Percentiles rank a stretch among this genome's conserved stretches.
Conservation (phyloP, 2,329 filamentous ascomycete species). For the Bipolaris victoriae region DNA sequence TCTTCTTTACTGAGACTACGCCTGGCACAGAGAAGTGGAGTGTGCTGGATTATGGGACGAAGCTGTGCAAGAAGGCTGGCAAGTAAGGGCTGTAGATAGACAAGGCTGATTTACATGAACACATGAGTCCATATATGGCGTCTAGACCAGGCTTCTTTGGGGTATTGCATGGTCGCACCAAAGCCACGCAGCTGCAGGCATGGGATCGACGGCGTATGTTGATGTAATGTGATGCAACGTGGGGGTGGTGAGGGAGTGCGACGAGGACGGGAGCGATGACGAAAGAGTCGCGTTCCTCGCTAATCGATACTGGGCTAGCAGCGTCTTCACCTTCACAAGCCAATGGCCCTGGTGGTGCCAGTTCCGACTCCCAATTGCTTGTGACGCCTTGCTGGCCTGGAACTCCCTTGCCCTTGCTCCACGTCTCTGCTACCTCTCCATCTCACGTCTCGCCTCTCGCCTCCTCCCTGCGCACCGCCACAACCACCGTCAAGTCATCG, state of each 20-base stretch:
- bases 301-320: conserved; percentile 22
- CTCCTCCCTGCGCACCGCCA: conserved; percentile 1
- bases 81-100: not conserved
- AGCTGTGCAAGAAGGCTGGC: conserved; percentile 39
- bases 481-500: conserved; percentile 4
- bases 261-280: conserved; percentile 26
- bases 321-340: conserved; percentile 35
- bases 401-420: conserved; percentile 2
- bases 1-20: conserved; percentile 45
- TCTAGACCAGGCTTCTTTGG: not conserved
- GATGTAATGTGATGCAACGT: not conserved
- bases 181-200: not conserved
- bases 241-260: conserved; percentile 12
- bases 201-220: not conserved
- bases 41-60: conserved; percentile 44
- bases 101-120: too few species aligned
- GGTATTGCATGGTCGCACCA: not conserved
- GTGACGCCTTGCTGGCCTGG: conserved; percentile 11
- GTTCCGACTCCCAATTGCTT: conserved; percentile 14
- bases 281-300: conserved; percentile 24
- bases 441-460: not conserved
- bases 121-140: not conserved
- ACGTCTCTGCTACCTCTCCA: not conserved
- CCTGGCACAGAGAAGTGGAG: conserved; percentile 46
- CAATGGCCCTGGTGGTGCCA: conserved; percentile 15